Evolutionary conservation across 768 basidiomycete genomes (phyloP), one percentile per base, ranked within the genome.

Genomic region (Podaxis rugospora): DNA sequence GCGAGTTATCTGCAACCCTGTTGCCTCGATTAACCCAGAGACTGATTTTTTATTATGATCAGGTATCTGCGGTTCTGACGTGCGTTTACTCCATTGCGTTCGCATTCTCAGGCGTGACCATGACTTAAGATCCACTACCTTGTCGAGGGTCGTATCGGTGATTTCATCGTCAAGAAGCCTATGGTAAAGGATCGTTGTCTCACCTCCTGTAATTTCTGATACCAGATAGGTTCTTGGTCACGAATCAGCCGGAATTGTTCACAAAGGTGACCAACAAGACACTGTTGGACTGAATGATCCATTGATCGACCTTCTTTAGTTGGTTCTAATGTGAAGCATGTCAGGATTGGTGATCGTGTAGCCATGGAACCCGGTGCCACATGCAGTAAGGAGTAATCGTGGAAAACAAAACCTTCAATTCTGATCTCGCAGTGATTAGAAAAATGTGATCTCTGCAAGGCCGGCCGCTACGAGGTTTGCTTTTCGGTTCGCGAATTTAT

Each of bases 41-140:
- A 36, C 25, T 21, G 21, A 36, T 40, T 63, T 37, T 66, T 66
- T 62, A 21, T 61, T 32, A 44, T 25, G 54, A 42, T 49, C 54
- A 92, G 93, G 93, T 55, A 95, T 95, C 64, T 95, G 93, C 70
- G 93, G 93, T 39, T 93, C 92, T 61, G 93, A 96, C 80, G 90
- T 90, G 75, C 65, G 71, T 58, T 52, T 21, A 18, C 54, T 35
- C 59, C 66, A 59, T 6, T n/a, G 57, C 18, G 59, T n/a, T 13
- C 18, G 3, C 11, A 32, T 36, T 52, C 25, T 28, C 27, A 32
- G 44, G 57, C 37, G 35, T 42, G 23, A 51, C 32, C 42, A 49
- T 16, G 1, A 32, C 11, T 35, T 27, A 66, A 93, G 86, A 86
- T 92, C 13, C 91, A 93, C 69, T 95, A 88, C 71, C 77, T 89